These are phyloP conservation scores for Nicotiana obtusifolia DNA, from an alignment of 257 asterid genomes.

Conservation along the genomic window DNA sequence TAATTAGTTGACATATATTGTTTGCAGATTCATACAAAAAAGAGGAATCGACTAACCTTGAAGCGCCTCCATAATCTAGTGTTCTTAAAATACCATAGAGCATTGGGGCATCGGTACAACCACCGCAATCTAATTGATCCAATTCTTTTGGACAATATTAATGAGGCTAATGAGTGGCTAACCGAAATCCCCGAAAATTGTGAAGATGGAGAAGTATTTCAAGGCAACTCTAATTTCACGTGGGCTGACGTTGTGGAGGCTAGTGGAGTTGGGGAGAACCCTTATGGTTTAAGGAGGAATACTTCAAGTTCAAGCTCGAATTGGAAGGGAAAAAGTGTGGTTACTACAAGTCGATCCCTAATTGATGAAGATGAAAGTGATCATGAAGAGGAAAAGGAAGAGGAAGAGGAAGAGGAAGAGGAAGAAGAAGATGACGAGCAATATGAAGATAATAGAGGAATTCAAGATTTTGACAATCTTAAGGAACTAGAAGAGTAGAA, in stretches of 20 bases:
- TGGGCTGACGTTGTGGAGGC: not conserved
- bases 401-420: not conserved
- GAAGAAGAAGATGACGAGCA: too few relatives aligned
- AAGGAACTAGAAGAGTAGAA: too few relatives aligned
- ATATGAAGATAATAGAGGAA: not conserved
- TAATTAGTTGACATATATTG: not conserved
- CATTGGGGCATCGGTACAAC: not conserved
- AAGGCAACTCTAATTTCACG: not conserved
- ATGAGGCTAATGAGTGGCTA: not conserved
- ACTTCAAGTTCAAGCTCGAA: not conserved
- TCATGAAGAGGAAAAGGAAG: too few relatives aligned
- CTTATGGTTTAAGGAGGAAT: not conserved
- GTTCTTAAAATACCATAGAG: not conserved
- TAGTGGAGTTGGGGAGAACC: not conserved
- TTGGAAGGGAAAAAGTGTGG: too few relatives aligned
- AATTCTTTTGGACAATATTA: not conserved
- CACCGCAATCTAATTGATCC: not conserved
- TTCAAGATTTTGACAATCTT: not conserved
- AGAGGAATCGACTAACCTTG: not conserved
- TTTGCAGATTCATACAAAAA: not conserved
- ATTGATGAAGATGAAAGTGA: too few relatives aligned
- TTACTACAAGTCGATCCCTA: too few relatives aligned
- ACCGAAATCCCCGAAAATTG: not conserved
- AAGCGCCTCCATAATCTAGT: not conserved
- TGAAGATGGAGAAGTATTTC: not conserved